A percentile compares a stretch with the other conserved stretches of the same genome.
phyloP scores from a whole-genome alignment of 805 yeast species.

The Wickerhamiella hasegawae region DNA sequence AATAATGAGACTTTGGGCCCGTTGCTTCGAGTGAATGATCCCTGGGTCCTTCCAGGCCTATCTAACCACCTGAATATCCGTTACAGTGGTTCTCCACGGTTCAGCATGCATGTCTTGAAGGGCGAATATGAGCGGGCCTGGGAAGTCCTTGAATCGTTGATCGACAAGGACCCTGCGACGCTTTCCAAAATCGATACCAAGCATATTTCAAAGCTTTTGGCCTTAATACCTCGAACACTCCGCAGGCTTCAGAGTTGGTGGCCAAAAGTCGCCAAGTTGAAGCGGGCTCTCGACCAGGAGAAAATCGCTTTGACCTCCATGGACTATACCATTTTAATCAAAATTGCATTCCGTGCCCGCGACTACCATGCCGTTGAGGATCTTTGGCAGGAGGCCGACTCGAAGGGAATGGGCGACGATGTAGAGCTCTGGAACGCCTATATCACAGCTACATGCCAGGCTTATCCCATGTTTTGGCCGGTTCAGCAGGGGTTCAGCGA shows the following conservation, averaged over 20 bases:
- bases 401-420: slow-evolving; percentile 9
- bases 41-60: too few species aligned
- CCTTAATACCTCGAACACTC: slow-evolving; percentile 11
- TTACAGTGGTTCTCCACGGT: background rate
- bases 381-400: slow-evolving; percentile 17
- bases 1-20: too few species aligned
- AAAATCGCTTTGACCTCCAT: slow-evolving; percentile 10
- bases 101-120: background rate
- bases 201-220: slow-evolving; percentile 2
- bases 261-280: slow-evolving; percentile 14
- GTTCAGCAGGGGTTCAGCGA: slow-evolving; percentile 1
- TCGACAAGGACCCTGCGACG: background rate
- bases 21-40: too few species aligned
- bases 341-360: slow-evolving; percentile 16
- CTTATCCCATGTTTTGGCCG: slow-evolving; percentile 18
- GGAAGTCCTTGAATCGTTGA: background rate
- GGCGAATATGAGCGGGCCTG: background rate
- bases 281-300: slow-evolving; percentile 8
- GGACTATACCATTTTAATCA: slow-evolving; percentile 16
- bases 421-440: slow-evolving; percentile 22
- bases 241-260: slow-evolving; percentile 9
- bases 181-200: background rate
- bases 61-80: background rate
- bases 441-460: slow-evolving; percentile 19
- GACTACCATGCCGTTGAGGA: slow-evolving; percentile 10